Conservation (phyloP, 257 asterid genomes). For the Thymus mandschuricus region DNA sequence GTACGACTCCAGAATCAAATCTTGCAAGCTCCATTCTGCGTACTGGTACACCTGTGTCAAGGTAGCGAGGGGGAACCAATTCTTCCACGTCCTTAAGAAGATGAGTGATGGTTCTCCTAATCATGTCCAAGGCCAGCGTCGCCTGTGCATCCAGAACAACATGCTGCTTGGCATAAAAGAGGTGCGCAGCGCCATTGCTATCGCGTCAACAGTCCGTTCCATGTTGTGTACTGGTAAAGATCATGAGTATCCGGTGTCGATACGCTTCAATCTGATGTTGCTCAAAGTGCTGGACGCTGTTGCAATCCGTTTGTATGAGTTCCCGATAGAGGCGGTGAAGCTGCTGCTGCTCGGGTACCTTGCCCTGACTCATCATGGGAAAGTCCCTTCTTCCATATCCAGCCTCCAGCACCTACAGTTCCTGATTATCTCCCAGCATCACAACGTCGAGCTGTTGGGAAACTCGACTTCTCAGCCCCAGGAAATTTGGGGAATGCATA, state of each 20-base stretch:
- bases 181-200: background rate
- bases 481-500: background rate
- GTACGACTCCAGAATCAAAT: too few relatives aligned
- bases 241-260: background rate
- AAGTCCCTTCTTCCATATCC: conserved; percentile 1
- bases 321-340: background rate
- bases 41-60: background rate
- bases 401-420: background rate
- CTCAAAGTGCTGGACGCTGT: conserved; percentile 16
- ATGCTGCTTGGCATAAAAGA: background rate
- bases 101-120: background rate
- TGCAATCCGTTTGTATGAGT: conserved; percentile 9
- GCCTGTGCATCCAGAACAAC: background rate
- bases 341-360: background rate
- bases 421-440: background rate
- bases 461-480: background rate
- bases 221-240: background rate
- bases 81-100: background rate
- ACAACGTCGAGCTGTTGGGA: background rate
- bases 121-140: background rate
- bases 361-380: background rate
- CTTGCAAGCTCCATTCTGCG: conserved; percentile 2
- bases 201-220: background rate
- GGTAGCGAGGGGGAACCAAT: background rate
- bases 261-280: background rate